phyloP scores from a whole-genome alignment of 164 flowering plant genomes.

The Houttuynia cordata region DNA sequence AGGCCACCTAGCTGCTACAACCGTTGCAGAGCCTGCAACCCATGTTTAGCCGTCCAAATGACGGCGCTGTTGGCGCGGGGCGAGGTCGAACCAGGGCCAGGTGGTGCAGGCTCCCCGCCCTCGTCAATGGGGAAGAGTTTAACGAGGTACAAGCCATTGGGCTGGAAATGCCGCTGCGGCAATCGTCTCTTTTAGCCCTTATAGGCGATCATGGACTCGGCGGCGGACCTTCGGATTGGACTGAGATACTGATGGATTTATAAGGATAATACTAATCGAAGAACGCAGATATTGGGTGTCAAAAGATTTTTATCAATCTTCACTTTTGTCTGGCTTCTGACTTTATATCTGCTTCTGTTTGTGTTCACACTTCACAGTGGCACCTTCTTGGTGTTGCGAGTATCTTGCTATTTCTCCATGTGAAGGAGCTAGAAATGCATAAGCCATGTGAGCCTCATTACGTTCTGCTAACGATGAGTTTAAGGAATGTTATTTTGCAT shows the following conservation, averaged over 20 bases:
- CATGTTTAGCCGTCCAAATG: constrained; percentile 81
- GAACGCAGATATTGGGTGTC: background rate
- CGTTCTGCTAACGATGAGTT: too few relatives aligned
- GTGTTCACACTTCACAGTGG: too few relatives aligned
- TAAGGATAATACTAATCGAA: background rate
- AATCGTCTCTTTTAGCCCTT: constrained; percentile 11
- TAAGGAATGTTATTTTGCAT: too few relatives aligned
- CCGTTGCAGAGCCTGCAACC: constrained; percentile 75
- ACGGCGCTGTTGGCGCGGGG: constrained; percentile 36
- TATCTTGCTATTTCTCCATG: too few relatives aligned
- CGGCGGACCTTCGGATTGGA: background rate
- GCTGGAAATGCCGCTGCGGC: constrained; percentile 14
- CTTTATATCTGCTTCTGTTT: too few relatives aligned
- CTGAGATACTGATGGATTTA: too few relatives aligned
- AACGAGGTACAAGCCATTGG: constrained; percentile 30
- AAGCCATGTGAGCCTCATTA: too few relatives aligned
- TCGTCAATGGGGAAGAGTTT: constrained; percentile 23
- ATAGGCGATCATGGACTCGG: background rate
- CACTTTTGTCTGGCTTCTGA: too few relatives aligned
- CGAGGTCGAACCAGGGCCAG: constrained; percentile 13
- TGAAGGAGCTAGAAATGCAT: too few relatives aligned
- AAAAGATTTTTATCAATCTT: background rate
- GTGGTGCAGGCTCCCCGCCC: constrained; percentile 1
- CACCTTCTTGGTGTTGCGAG: too few relatives aligned
- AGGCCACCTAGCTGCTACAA: constrained; percentile 85